A percentile compares a stretch with the other conserved stretches of the same genome.
Evolutionary conservation across 2,329 filamentous ascomycete genomes (phyloP).

Genomic region (Drechslerella dactyloides): DNA sequence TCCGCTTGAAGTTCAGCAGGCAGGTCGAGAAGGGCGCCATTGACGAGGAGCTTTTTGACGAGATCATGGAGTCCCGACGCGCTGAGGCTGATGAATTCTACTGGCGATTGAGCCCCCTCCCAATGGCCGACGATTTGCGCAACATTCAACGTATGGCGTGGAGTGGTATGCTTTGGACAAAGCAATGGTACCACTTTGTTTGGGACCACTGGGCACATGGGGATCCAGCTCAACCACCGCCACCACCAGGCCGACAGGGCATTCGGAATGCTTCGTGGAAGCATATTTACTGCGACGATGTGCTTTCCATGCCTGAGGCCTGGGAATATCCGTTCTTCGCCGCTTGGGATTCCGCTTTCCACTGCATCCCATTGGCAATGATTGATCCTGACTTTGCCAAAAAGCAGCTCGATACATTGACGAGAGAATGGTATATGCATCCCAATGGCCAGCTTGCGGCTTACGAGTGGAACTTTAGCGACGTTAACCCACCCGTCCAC

Average conservation of each 20-base stretch:
- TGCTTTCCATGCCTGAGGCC: slow-evolving; percentile 95
- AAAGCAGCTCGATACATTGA: slow-evolving; percentile 95
- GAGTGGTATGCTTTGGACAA: slow-evolving; percentile 97
- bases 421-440: slow-evolving; percentile 98
- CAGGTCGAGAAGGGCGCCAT: slow-evolving; percentile 68
- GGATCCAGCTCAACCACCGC: slow-evolving; percentile 84
- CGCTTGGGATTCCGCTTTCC: slow-evolving; percentile 96
- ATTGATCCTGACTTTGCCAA: slow-evolving; percentile 97
- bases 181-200: slow-evolving; percentile 94
- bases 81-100: slow-evolving; percentile 97
- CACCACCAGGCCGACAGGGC: slow-evolving; percentile 77
- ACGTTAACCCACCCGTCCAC: slow-evolving; percentile 95
- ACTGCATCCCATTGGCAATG: slow-evolving; percentile 95
- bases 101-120: slow-evolving; percentile 87
- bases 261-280: slow-evolving; percentile 91
- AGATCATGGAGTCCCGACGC: slow-evolving; percentile 82
- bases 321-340: slow-evolving; percentile 89
- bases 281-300: slow-evolving; percentile 92
- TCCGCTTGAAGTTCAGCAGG: slow-evolving; percentile 85
- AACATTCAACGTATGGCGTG: slow-evolving; percentile 96
- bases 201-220: slow-evolving; percentile 99
- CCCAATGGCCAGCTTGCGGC: slow-evolving; percentile 94
- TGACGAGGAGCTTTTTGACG: slow-evolving; percentile 90
- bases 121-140: slow-evolving; percentile 89
- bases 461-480: slow-evolving; percentile 83